Conservation (phyloP, 352 stramenopile species). For the Globisporangium solare region DNA sequence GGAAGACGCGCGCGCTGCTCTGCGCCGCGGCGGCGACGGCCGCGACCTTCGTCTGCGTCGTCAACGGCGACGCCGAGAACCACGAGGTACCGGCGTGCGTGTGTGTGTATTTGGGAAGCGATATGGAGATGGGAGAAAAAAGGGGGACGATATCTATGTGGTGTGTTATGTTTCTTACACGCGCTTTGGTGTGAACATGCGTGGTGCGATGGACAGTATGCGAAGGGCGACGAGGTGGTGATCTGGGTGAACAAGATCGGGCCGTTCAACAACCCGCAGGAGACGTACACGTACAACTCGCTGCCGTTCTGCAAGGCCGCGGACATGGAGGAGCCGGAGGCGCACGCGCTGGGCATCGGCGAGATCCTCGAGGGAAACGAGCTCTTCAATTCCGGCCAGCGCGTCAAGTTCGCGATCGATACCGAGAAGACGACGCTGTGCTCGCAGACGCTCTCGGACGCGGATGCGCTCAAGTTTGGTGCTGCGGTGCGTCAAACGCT, state of each 20-base stretch:
- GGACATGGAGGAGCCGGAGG: constrained; percentile 85
- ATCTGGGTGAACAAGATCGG: constrained; percentile 98
- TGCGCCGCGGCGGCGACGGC: constrained; percentile 18
- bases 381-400: constrained; percentile 90
- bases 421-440: constrained; percentile 66
- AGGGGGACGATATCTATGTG: background rate
- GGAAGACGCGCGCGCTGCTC: constrained; percentile 4
- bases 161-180: constrained; percentile 1
- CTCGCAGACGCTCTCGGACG: constrained; percentile 61
- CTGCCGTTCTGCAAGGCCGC: constrained; percentile 95
- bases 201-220: constrained; percentile 35
- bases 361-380: constrained; percentile 95
- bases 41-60: constrained; percentile 11
- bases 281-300: constrained; percentile 99
- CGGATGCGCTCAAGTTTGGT: constrained; percentile 74
- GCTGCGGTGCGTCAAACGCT: constrained; percentile 45
- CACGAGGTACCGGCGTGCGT: constrained; percentile 41
- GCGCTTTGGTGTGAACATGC: no score
- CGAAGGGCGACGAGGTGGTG: constrained; percentile 69
- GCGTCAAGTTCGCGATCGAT: constrained; percentile 72
- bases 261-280: constrained; percentile 96
- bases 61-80: constrained; percentile 43
- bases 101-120: background rate
- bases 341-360: constrained; percentile 88
- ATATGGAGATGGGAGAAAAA: background rate